A percentile compares a stretch with the other conserved stretches of the same genome.
These are phyloP conservation scores for Vanilla planifolia DNA, from an alignment of 106 monocot species.

Conservation along the genomic window DNA sequence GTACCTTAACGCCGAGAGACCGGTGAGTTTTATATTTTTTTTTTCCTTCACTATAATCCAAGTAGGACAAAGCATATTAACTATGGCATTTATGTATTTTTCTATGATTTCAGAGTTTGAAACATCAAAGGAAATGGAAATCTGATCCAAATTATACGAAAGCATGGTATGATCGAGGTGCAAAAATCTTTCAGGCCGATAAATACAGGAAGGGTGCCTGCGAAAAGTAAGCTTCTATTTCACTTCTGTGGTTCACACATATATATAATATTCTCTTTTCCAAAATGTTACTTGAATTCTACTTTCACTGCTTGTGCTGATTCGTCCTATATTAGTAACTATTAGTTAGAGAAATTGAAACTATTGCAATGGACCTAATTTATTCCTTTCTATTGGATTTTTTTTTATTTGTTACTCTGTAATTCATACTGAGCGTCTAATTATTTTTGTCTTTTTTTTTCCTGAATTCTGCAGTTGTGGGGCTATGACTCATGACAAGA, in stretches of 20 bases:
- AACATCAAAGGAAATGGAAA: slow-evolving; percentile 96
- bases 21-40: slow-evolving; percentile 33
- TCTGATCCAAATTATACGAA: slow-evolving; percentile 94
- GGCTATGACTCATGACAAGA: slow-evolving; percentile 87
- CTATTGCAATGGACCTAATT: neutral
- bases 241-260: neutral
- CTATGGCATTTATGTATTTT: neutral
- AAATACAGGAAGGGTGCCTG: slow-evolving; percentile 86
- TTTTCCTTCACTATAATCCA: neutral
- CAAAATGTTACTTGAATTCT: too few species aligned
- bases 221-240: slow-evolving; percentile 64
- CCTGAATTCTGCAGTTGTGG: slow-evolving; percentile 50
- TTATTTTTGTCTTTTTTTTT: neutral
- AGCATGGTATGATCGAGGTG: slow-evolving; percentile 97
- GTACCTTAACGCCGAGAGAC: slow-evolving; percentile 94
- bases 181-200: slow-evolving; percentile 82
- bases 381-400: neutral
- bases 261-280: neutral
- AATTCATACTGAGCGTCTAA: neutral
- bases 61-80: neutral
- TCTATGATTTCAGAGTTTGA: slow-evolving; percentile 42
- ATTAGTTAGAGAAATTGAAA: neutral
- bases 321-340: neutral
- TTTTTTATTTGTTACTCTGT: neutral
- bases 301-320: neutral